Evolutionary conservation across 2,329 filamentous ascomycete species (phyloP).

Genomic region (Lachnellula arida): DNA sequence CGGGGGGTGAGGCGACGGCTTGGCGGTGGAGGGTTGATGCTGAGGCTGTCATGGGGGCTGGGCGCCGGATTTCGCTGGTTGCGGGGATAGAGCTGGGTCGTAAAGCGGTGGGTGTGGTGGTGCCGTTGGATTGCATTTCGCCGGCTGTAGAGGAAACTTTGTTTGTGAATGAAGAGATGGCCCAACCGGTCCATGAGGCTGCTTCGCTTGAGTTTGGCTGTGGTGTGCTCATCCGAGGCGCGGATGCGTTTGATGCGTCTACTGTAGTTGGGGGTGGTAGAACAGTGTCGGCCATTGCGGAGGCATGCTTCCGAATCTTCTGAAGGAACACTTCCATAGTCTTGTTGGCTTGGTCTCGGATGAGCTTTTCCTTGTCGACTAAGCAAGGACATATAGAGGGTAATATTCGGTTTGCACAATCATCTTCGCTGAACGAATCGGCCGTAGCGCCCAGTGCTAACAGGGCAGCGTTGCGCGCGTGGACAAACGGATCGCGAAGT

Average conservation of each 20-base stretch:
- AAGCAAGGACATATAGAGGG: constrained; percentile 79
- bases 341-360: constrained; percentile 88
- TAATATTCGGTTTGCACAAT: constrained; percentile 78
- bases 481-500: constrained; percentile 87
- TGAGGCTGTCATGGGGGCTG: constrained; percentile 41
- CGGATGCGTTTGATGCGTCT: constrained; percentile 37
- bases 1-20: constrained; percentile 49
- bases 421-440: constrained; percentile 84
- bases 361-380: constrained; percentile 91
- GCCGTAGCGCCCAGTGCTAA: constrained; percentile 80
- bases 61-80: constrained; percentile 33
- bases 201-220: constrained; percentile 52
- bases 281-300: constrained; percentile 73
- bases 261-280: constrained; percentile 60
- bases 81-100: constrained; percentile 39
- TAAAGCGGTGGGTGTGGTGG: constrained; percentile 37
- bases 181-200: constrained; percentile 88
- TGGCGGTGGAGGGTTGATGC: constrained; percentile 58
- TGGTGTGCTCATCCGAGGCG: constrained; percentile 75
- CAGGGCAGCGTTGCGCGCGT: constrained; percentile 84
- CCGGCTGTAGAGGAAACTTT: constrained; percentile 80
- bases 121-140: constrained; percentile 63
- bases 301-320: constrained; percentile 73
- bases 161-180: constrained; percentile 97
- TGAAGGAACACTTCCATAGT: constrained; percentile 82